Base-by-base conservation (phyloP, 148 eudicot genomes). In the Cornus suecica region DNA sequence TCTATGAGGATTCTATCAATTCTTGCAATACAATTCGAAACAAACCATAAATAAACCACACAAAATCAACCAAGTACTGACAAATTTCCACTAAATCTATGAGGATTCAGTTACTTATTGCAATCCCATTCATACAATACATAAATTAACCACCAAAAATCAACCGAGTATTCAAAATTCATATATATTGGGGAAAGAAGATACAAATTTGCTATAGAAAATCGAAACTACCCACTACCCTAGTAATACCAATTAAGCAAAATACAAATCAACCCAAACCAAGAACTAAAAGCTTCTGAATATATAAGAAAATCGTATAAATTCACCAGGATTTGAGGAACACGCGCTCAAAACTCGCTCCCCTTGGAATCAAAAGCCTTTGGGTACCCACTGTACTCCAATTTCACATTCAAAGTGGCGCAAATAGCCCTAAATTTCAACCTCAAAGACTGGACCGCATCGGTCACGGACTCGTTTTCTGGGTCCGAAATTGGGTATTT, bases 341-440 rank as follows among this genome's bases (percentile, higher is more conserved):
- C 56, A 74, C 65, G 58, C 24, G 28, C 42, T 79, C 81, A 87
- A 83, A 85, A 87, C 66, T 73, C 83, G 42, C 84, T 54, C 37
- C 80, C 80, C 4, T 81, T 79, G 22, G 42, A 81, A 82, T 81
- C 85, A 56, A 86, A 83, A 52, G 80, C 77, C 68, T 80, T 92
- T 0, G 90, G 94, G 76, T 90, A 92, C 16, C 97, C 93, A 32
- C 80, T 71, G 71, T 87, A 90, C 81, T 86, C 91, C 88, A 89
- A 82, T 58, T 89, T 90, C 80, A 89, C 82, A 77, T 89, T 89
- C 83, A 94, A 80, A 41, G 84, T 84, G 13, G 90, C 93, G 80
- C 84, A 90, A 79, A 88, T 65, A 52, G 86, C 90, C 84, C 77
- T 85, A 78, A 90, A 90, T 81, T 94, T 92, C 77, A 89, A 78